Base-by-base conservation (phyloP, 371 early-diverging fungal species). In the Mortierella sp. region DNA sequence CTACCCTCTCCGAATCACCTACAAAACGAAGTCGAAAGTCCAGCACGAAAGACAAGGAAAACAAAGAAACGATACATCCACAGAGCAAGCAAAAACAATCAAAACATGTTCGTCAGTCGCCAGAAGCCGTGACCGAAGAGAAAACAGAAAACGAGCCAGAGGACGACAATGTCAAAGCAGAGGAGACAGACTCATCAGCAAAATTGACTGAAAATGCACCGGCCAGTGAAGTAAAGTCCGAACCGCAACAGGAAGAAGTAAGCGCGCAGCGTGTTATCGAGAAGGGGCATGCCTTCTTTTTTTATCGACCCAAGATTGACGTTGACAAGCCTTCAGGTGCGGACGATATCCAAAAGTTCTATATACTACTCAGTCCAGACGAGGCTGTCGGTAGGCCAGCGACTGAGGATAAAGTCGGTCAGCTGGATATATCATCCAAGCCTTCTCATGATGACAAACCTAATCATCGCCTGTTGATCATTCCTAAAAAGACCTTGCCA, bases 261-360 rank as follows among this genome's bases (percentile, higher is more conserved):
- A 47, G 3, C 47, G 8, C 3, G n/a, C n/a, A 47, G 47, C 47
- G 47, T 7, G n/a, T 47, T n/a, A 8, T 82, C 19, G 83, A 83
- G 63, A 63, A 67, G 23, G 83, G 86, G 0, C 86, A 85, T 42
- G 83, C 77, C 4, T 87, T 81, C 68, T 87, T 87, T 55, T 79
- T 87, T 51, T 86, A 86, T 62, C 79, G 86, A 2, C 86, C 83
- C 54, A 86, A 87, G 78, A 29, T 85, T 8, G 84, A 75, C 35
- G 54, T 62, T 1, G 72, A 84, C 7, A 61, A 78, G 4, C 76
- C 75, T 6, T 54, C 61, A 4, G 66, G 66, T 1, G 29, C 70
- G 1, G 62, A 82, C 5, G 87, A 85, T 40, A 83, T 86, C 13
- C 87, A 86, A 61, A 75, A 65, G 54, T 61, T 78, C 0, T 86